Base-by-base conservation (phyloP, 495 filamentous ascomycete genomes). In the Tirmania nivea region DNA sequence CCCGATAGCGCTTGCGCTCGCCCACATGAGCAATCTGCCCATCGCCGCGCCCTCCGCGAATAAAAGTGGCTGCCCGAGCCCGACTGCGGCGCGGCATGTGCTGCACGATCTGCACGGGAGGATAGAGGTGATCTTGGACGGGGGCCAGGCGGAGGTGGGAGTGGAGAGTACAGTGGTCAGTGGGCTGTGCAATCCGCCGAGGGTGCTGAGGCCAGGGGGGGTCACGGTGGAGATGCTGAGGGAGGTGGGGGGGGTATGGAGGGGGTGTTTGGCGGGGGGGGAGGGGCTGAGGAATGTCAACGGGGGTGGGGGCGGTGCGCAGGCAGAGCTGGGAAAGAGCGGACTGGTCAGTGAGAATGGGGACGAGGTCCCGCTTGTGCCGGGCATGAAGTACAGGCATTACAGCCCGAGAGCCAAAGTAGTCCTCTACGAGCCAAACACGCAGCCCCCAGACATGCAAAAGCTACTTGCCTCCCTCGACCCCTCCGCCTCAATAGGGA, bases 301-400 rank as follows among this genome's bases (percentile, higher is more conserved):
- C 34, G 90, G 76, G 42, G 94, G 94, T 64, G 75, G 77, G 62
- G 65, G 21, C 71, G 69, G 71, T 20, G 89, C 92, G 7, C 75
- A 81, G 53, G 88, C 89, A 31, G 1, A 31, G 4, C 7, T 31
- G 25, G 25, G 25, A 31, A 45, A 19, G 14, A 45, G 39, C 9
- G 39, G 39, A 14, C 14, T 14, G 2, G 8, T 19, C 39, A 4
- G 17, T 6, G 39, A 6, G 14, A 19, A 45, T 14, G 39, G 17
- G 9, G 39, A 45, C 4, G 17, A 45, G 14, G 17, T 45, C 39
- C 39, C 39, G 9, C 17, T 45, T 0, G 39, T 45, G 2, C 90
- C 90, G 9, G 90, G 90, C 2, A 99, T 99, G 90, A 99, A 99
- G 63, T 99, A 99, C 67, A 81, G 87, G 59, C 90, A 99, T 65